These are phyloP conservation scores for Akanthomyces muscarius DNA, from an alignment of 2,329 filamentous ascomycete genomes.

Conservation along the genomic window DNA sequence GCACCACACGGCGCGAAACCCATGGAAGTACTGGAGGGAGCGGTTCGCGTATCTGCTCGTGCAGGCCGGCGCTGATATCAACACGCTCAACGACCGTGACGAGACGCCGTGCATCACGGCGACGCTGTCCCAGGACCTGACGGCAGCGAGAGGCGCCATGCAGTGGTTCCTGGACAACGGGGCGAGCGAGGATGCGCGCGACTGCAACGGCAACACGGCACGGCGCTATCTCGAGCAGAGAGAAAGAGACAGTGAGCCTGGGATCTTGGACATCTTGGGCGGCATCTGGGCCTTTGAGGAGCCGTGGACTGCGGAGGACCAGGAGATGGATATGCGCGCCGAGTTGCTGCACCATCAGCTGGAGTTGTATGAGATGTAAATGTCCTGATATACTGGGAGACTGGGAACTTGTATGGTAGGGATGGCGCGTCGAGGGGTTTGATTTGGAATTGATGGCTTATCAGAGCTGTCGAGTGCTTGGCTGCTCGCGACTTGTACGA, in stretches of 20 bases:
- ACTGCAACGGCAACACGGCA: not conserved
- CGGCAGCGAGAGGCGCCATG: not conserved
- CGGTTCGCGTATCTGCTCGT: not conserved
- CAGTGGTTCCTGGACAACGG: not conserved
- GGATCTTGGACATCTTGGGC: too few species aligned
- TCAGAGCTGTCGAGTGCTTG: too few species aligned
- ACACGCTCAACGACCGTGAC: not conserved
- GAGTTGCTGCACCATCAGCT: not conserved
- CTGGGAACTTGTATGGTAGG: too few species aligned
- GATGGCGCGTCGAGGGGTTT: too few species aligned
- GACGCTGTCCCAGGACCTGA: not conserved
- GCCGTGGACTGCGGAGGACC: not conserved
- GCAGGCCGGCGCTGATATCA: not conserved
- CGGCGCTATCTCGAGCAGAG: not conserved
- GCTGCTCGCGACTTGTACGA: too few species aligned
- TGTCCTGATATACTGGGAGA: too few species aligned
- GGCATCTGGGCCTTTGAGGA: not conserved
- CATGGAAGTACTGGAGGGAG: not conserved
- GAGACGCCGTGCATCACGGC: slow-evolving; percentile 2
- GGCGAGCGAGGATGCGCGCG: not conserved
- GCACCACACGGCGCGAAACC: not conserved
- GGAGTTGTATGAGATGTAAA: too few species aligned
- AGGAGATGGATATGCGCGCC: not conserved
- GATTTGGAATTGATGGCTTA: too few species aligned
- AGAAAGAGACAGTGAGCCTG: too few species aligned